These are phyloP conservation scores for Nicotiana otophora DNA, from an alignment of 257 asterid species.

Conservation along the genomic window DNA sequence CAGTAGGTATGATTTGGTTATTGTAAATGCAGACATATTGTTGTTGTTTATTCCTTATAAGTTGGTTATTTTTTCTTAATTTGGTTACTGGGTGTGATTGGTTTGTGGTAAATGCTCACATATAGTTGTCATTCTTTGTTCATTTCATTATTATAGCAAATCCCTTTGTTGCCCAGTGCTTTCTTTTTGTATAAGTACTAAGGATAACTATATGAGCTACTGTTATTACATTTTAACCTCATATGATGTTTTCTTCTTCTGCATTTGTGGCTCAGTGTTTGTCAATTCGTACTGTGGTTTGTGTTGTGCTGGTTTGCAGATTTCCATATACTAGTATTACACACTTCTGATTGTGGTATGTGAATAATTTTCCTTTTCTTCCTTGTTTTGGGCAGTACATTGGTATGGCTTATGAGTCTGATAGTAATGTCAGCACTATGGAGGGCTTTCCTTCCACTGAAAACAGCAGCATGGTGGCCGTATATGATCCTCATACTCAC, in stretches of 20 bases:
- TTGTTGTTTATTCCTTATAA: not conserved
- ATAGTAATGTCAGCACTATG: conserved; percentile 74
- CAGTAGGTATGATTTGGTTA: not conserved
- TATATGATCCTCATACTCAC: conserved; percentile 48
- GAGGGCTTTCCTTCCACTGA: conserved; percentile 86
- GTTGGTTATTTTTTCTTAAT: not conserved
- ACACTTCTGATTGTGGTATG: conserved; percentile 1
- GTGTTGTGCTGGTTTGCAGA: not conserved
- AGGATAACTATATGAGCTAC: not conserved
- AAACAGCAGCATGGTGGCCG: conserved; percentile 56
- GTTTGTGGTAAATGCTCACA: not conserved
- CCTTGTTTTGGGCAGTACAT: conserved; percentile 38
- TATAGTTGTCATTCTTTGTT: conserved; percentile 1
- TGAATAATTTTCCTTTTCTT: not conserved
- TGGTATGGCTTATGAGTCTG: conserved; percentile 86
- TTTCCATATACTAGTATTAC: not conserved
- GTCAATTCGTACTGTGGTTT: not conserved
- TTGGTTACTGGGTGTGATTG: not conserved
- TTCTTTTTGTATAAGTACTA: not conserved
- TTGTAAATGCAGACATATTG: not conserved
- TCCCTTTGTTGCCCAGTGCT: not conserved
- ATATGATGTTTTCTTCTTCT: not conserved
- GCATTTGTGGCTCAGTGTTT: not conserved
- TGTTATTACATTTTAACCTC: not conserved
- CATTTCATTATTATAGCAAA: not conserved